These are phyloP conservation scores for Yamadazyma pseudoaaseri DNA, from an alignment of 1,139 yeast species.

Conservation along the genomic window DNA sequence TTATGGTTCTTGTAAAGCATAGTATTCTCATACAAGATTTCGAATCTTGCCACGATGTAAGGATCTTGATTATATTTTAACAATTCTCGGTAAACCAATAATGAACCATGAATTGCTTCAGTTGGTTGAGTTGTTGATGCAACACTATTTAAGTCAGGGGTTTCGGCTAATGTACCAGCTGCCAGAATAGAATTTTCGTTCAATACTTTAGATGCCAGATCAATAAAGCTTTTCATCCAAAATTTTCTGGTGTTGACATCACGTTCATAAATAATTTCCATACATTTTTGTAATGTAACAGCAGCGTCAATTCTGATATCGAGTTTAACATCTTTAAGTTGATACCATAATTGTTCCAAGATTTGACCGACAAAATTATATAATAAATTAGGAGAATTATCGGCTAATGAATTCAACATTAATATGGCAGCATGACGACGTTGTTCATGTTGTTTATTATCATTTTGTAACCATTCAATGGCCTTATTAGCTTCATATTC, in stretches of 20 bases:
- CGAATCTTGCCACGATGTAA: slow-evolving; percentile 52
- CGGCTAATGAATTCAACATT: slow-evolving; percentile 79
- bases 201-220: slow-evolving; percentile 48
- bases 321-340: slow-evolving; percentile 74
- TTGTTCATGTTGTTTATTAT: slow-evolving; percentile 72
- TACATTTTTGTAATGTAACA: slow-evolving; percentile 71
- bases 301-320: slow-evolving; percentile 84
- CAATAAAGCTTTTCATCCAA: slow-evolving; percentile 74
- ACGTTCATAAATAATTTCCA: slow-evolving; percentile 74
- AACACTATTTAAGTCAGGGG: slow-evolving; percentile 3
- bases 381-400: slow-evolving; percentile 81
- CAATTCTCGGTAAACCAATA: slow-evolving; percentile 79
- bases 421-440: slow-evolving; percentile 90
- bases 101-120: slow-evolving; percentile 82
- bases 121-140: slow-evolving; percentile 31
- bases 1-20: slow-evolving; percentile 77
- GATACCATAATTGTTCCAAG: slow-evolving; percentile 83
- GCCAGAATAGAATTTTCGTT: slow-evolving; percentile 20
- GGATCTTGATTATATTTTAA: slow-evolving; percentile 66
- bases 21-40: slow-evolving; percentile 74
- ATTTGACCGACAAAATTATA: slow-evolving; percentile 78
- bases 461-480: slow-evolving; percentile 83
- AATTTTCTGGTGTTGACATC: slow-evolving; percentile 68
- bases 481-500: slow-evolving; percentile 90
- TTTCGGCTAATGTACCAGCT: slow-evolving; percentile 3